Evolutionary conservation across 139 green algal genomes (phyloP).

Genomic region (Desmodesmus armatus): DNA sequence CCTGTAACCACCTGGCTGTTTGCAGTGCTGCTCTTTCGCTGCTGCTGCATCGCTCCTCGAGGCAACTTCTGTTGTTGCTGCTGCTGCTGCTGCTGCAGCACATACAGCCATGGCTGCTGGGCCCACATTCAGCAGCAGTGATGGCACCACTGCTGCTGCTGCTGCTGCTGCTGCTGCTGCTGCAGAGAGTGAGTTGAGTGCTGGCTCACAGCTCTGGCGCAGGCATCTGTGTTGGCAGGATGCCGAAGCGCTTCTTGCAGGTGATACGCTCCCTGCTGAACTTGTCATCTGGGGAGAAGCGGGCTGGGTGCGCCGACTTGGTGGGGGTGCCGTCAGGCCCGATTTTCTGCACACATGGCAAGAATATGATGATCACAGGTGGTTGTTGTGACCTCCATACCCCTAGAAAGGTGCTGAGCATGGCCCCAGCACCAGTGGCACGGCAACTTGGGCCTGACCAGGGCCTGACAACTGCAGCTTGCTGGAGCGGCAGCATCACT

Average conservation of each 20-base stretch:
- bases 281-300: constrained; percentile 99
- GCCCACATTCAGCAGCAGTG: neutral
- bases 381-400: no score
- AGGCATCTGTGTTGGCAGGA: constrained; percentile 86
- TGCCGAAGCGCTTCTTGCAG: constrained; percentile 92
- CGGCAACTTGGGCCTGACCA: no score
- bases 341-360: constrained; percentile 72
- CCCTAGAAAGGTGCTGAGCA: no score
- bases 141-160: neutral
- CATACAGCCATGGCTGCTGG: neutral
- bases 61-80: neutral
- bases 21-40: no score
- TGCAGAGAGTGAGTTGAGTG: no score
- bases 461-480: no score
- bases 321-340: constrained; percentile 87
- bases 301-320: constrained; percentile 89
- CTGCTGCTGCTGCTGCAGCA: constrained; percentile 8
- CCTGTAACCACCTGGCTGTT: no score
- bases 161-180: neutral
- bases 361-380: no score
- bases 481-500: neutral
- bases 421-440: neutral
- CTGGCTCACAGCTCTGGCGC: constrained; percentile 42
- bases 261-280: constrained; percentile 94
- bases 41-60: no score